Conservation (phyloP, 768 basidiomycete genomes). For the Tylopilus subfusipes region DNA sequence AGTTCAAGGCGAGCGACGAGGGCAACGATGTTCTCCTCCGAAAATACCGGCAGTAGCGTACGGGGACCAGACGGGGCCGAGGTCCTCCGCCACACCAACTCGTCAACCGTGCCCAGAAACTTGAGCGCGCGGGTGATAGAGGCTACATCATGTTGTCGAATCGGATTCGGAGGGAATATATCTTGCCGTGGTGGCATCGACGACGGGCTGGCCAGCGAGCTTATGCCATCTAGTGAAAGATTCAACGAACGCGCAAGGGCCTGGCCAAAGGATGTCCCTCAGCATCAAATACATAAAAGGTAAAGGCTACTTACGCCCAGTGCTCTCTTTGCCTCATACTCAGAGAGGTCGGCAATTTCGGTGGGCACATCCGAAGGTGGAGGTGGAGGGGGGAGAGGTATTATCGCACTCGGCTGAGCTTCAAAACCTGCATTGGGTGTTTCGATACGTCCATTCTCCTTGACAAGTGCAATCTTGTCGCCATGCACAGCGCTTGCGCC, state of each 20-base stretch:
- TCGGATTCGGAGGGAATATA: background rate
- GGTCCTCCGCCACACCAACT: slow-evolving; percentile 28
- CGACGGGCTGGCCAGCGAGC: background rate
- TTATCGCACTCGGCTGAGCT: background rate
- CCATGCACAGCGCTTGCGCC: background rate
- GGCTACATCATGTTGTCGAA: slow-evolving; percentile 14
- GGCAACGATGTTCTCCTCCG: slow-evolving; percentile 24
- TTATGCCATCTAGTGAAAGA: slow-evolving; percentile 4
- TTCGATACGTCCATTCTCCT: background rate
- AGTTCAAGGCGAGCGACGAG: slow-evolving; percentile 26
- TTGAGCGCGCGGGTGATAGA: slow-evolving; percentile 23
- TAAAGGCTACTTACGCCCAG: slow-evolving; percentile 17
- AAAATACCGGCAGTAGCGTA: slow-evolving; percentile 16
- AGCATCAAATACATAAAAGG: background rate
- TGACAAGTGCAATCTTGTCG: background rate
- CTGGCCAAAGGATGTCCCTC: slow-evolving; percentile 4
- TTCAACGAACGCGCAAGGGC: slow-evolving; percentile 11
- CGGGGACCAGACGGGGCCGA: slow-evolving; percentile 7
- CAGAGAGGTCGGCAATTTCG: slow-evolving; percentile 22
- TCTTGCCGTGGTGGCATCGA: background rate
- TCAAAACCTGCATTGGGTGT: background rate
- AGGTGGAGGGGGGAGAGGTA: background rate
- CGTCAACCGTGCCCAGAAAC: slow-evolving; percentile 26
- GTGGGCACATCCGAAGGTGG: slow-evolving; percentile 1
- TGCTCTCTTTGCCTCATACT: slow-evolving; percentile 19